phyloP scores from a whole-genome alignment of 768 basidiomycete species.

The Suillus ampliporus region DNA sequence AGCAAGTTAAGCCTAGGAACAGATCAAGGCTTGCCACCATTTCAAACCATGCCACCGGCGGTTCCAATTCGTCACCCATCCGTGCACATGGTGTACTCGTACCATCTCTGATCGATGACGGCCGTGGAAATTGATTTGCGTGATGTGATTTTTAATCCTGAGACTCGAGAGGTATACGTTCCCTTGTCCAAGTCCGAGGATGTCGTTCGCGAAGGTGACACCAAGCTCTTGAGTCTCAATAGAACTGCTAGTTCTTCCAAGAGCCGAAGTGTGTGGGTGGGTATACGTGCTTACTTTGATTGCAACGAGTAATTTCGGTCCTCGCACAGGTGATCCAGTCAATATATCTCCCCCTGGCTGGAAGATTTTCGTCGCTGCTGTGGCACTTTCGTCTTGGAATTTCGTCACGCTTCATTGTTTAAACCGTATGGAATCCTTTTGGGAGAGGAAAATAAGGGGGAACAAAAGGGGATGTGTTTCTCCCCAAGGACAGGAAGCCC shows the following conservation, averaged over 20 bases:
- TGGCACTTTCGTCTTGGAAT: background rate
- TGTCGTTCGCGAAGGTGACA: constrained; percentile 4
- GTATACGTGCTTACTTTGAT: background rate
- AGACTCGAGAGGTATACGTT: background rate
- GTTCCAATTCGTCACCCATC: background rate
- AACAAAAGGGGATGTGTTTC: background rate
- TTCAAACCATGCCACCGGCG: background rate
- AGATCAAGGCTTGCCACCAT: background rate
- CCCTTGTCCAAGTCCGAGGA: constrained; percentile 1
- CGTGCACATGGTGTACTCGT: background rate
- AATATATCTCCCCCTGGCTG: background rate
- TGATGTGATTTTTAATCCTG: background rate
- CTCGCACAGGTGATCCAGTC: background rate
- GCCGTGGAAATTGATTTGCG: background rate
- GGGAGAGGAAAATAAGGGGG: background rate
- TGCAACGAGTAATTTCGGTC: background rate
- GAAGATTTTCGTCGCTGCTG: background rate
- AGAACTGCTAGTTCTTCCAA: background rate
- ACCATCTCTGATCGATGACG: background rate
- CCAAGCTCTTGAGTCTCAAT: background rate
- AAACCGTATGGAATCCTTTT: background rate
- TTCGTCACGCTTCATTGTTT: background rate
- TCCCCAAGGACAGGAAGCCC: background rate
- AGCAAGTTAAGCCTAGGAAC: background rate
- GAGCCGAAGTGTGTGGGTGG: background rate